A percentile compares a stretch with the other conserved stretches of the same genome.
phyloP scores from a whole-genome alignment of 768 basidiomycete species.

The Boletus barrowsii region DNA sequence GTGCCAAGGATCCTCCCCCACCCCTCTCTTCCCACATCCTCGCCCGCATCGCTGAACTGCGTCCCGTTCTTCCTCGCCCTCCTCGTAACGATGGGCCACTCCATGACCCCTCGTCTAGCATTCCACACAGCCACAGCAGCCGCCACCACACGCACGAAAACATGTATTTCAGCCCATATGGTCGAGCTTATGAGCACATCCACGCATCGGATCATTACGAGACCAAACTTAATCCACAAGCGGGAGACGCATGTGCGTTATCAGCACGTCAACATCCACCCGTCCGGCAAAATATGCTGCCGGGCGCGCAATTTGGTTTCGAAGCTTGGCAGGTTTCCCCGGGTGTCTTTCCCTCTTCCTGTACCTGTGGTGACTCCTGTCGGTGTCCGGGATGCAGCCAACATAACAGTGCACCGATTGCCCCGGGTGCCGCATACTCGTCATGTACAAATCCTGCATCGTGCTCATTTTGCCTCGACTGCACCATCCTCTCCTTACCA shows the following conservation, averaged over 20 bases:
- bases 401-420: slow-evolving; percentile 43
- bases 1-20: slow-evolving; percentile 12
- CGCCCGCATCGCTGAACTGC: slow-evolving; percentile 60
- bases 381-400: slow-evolving; percentile 63
- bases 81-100: slow-evolving; percentile 36
- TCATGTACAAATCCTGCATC: slow-evolving; percentile 37
- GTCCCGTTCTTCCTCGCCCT: slow-evolving; percentile 70
- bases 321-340: slow-evolving; percentile 25
- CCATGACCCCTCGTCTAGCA: slow-evolving; percentile 47
- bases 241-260: slow-evolving; percentile 21
- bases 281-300: slow-evolving; percentile 26
- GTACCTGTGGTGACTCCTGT: slow-evolving; percentile 63
- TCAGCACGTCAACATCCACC: slow-evolving; percentile 19
- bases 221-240: slow-evolving; percentile 12
- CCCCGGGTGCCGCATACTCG: slow-evolving; percentile 36
- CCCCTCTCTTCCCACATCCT: slow-evolving; percentile 47
- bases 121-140: slow-evolving; percentile 38
- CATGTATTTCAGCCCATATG: slow-evolving; percentile 62
- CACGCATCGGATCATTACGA: slow-evolving; percentile 37
- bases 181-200: slow-evolving; percentile 57
- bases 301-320: slow-evolving; percentile 23
- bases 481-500: slow-evolving; percentile 53
- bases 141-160: slow-evolving; percentile 52
- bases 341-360: slow-evolving; percentile 44
- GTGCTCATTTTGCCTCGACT: slow-evolving; percentile 57